Base-by-base conservation (phyloP, 2,329 filamentous ascomycete species). In the Scleromitrula shiraiana region DNA sequence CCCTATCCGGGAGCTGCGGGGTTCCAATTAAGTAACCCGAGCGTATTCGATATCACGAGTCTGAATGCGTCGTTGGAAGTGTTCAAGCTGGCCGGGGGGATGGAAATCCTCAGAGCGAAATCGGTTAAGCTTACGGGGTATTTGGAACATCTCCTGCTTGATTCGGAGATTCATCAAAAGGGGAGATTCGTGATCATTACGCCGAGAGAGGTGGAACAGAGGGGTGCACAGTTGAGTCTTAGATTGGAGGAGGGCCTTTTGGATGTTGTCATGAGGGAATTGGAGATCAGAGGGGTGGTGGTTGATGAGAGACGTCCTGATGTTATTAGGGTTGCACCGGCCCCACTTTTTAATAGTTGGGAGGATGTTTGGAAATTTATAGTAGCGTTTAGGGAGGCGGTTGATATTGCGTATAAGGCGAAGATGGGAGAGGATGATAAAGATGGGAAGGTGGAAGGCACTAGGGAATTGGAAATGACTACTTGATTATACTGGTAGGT, bases 21-120 rank as follows among this genome's bases (percentile, higher is more conserved):
- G 3, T 91, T 83, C 62, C 85, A 90, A 63, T 66, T 90, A 30
- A 85, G 80, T 36, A 91, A 91, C 58, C 85, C 85, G 0, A 83
- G 77, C 24, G 80, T 84, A 14, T 67, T 88, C n/a, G 85, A 89
- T 59, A 77, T 85, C 53, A 85, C 81, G 10, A 78, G 82, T 24
- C 71, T 90, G 9, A 68, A 77, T 41, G 82, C 84, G 1, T 84
- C 79, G 6, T 68, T 90, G 2, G 78, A 83, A 55, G 68, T 90
- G n/a, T 90, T 88, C 66, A 72, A 75, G 36, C 69, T 76, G 49
- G 83, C 85, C 0, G 75, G 73, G 3, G 70, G 69, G 14, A 83
- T 89, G 69, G 60, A 65, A 6, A 70, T 70, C 2, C 62, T 91
- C n/a, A 73, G 85, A 23, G 68, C 74, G 53, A 84, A 83, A 62